Evolutionary conservation across 345 rosid species (phyloP).

Genomic region (Noccaea caerulescens): DNA sequence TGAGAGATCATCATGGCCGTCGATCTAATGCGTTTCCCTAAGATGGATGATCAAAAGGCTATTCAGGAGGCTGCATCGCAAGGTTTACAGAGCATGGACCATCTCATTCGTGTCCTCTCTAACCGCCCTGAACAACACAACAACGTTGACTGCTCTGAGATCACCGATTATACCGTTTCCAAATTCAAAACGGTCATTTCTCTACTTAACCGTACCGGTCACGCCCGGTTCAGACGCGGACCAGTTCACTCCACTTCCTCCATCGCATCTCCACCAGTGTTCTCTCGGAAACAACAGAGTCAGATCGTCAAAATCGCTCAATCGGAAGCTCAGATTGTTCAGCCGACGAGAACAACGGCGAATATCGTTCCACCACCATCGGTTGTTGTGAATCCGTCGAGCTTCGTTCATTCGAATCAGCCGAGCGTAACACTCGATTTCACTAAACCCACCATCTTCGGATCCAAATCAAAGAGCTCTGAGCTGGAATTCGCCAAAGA

Average conservation of each 20-base stretch:
- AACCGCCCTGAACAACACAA: conserved; percentile 45
- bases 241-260: conserved; percentile 57
- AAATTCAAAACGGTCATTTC: conserved; percentile 82
- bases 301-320: conserved; percentile 26
- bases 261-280: conserved; percentile 37
- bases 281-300: conserved; percentile 24
- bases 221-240: conserved; percentile 87
- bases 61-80: conserved; percentile 86
- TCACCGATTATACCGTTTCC: conserved; percentile 72
- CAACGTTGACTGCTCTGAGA: conserved; percentile 61
- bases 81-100: conserved; percentile 84
- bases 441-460: conserved; percentile 60
- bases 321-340: conserved; percentile 16
- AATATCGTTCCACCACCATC: conserved; percentile 31
- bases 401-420: conserved; percentile 56
- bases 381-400: conserved; percentile 17
- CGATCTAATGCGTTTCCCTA: conserved; percentile 63
- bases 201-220: conserved; percentile 80
- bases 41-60: conserved; percentile 74
- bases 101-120: conserved; percentile 70
- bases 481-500: conserved; percentile 76
- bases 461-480: conserved; percentile 48
- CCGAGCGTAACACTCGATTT: conserved; percentile 83
- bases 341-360: conserved; percentile 24
- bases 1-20: conserved; percentile 55